A percentile compares a stretch with the other conserved stretches of the same genome.
Conservation (phyloP, 257 asterid species). For the Capsicum pubescens region DNA sequence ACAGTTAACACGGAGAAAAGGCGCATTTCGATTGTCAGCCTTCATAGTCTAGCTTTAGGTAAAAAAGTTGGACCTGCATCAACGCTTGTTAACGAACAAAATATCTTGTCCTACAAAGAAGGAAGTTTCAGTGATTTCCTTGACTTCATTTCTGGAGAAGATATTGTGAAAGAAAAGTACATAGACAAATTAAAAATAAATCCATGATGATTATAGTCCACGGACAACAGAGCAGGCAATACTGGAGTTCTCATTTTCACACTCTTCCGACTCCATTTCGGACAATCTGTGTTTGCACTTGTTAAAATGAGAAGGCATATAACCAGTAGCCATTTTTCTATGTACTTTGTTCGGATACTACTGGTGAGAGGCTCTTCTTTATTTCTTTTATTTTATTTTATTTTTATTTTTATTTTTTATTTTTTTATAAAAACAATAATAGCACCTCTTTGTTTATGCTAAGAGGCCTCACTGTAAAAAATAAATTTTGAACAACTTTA, state of each 20-base stretch:
- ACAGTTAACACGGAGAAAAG: conserved; percentile 46
- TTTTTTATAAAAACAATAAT: neutral
- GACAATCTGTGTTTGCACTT: neutral
- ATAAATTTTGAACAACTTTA: neutral
- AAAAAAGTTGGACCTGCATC: conserved; percentile 54
- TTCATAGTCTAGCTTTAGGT: conserved; percentile 54
- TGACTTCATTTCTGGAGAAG: conserved; percentile 51
- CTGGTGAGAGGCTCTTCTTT: neutral
- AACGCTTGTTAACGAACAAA: conserved; percentile 53
- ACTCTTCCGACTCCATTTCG: neutral
- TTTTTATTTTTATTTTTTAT: neutral
- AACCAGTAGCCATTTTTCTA: neutral
- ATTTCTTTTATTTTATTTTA: neutral
- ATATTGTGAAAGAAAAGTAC: conserved; percentile 45
- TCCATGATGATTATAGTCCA: conserved; percentile 12
- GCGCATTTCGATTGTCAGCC: conserved; percentile 64
- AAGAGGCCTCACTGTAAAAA: neutral
- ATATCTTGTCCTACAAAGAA: conserved; percentile 51
- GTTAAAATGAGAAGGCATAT: neutral
- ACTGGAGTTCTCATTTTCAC: neutral
- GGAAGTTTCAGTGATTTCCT: conserved; percentile 60
- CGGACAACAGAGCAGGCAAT: neutral
- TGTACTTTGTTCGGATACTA: neutral
- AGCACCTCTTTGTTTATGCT: neutral
- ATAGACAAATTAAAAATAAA: conserved; percentile 49